Percentiles rank a stretch among this genome's conserved stretches.
phyloP scores from a whole-genome alignment of 495 filamentous ascomycete species.

The Apiosordaria backusii region DNA sequence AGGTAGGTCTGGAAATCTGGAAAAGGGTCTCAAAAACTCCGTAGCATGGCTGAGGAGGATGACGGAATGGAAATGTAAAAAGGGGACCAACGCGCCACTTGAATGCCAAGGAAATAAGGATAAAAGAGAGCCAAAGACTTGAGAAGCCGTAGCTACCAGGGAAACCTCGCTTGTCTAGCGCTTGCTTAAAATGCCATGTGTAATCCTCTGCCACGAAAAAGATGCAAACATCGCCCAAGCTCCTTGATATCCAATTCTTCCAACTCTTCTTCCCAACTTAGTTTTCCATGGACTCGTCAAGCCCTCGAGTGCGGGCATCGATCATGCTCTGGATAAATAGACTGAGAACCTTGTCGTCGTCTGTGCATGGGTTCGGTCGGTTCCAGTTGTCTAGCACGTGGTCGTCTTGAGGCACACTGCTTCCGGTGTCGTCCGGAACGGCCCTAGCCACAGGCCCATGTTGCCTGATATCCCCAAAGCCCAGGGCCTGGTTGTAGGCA shows the following conservation, averaged over 20 bases:
- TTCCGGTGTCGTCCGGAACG: constrained; percentile 1
- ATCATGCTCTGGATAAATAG: not conserved
- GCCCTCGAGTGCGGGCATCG: not conserved
- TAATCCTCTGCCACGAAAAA: not conserved
- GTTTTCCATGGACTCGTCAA: not conserved
- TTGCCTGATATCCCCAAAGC: not conserved
- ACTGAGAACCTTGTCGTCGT: not conserved
- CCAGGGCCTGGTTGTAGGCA: not conserved
- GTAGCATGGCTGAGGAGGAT: constrained; percentile 8
- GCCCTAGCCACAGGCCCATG: not conserved
- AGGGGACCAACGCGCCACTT: constrained; percentile 4
- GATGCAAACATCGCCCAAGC: not conserved
- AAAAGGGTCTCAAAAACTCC: constrained; percentile 16
- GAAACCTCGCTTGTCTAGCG: not conserved
- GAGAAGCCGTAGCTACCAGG: constrained; percentile 9
- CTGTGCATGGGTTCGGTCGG: not conserved
- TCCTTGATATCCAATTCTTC: not conserved
- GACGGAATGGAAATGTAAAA: constrained; percentile 1
- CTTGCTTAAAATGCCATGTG: not conserved
- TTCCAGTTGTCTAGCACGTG: constrained; percentile 1
- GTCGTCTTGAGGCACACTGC: constrained; percentile 4
- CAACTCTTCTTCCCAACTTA: not conserved
- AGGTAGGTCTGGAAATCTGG: not conserved
- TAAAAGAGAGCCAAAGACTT: not conserved
- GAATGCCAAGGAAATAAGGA: not conserved